Evolutionary conservation across 768 basidiomycete species (phyloP).

Genomic region (Naganishia friedmannii): DNA sequence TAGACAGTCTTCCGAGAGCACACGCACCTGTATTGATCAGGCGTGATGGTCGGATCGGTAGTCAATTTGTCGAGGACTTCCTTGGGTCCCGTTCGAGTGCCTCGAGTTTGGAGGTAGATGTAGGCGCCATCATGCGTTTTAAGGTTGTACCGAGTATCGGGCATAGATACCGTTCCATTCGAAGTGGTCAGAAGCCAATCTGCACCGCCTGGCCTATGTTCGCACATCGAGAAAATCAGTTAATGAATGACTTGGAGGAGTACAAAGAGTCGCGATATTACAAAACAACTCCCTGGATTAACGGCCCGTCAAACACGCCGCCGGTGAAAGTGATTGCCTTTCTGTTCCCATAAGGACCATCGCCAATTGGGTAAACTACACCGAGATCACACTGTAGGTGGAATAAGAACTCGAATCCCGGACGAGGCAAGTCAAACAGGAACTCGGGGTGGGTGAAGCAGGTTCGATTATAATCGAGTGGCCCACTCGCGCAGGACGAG

Average conservation of each 20-base stretch:
- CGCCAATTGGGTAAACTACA: constrained; percentile 35
- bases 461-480: neutral
- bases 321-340: constrained; percentile 42
- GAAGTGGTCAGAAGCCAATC: constrained; percentile 40
- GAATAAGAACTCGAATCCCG: constrained; percentile 37
- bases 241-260: neutral
- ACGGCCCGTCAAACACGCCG: constrained; percentile 39
- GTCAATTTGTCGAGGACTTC: constrained; percentile 39
- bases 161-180: constrained; percentile 33
- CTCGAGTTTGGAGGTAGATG: constrained; percentile 43
- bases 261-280: neutral
- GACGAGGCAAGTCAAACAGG: constrained; percentile 32
- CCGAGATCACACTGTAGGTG: constrained; percentile 45
- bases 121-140: constrained; percentile 40
- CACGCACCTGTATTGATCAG: constrained; percentile 32
- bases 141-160: constrained; percentile 43
- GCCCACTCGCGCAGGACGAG: neutral
- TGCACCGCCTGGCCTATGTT: constrained; percentile 34
- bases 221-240: neutral
- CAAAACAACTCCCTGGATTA: constrained; percentile 34
- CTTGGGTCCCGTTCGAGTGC: constrained; percentile 39
- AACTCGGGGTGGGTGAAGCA: constrained; percentile 34
- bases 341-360: constrained; percentile 37
- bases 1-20: neutral
- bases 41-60: constrained; percentile 34